A percentile compares a stretch with the other conserved stretches of the same genome.
These are phyloP conservation scores for Agrocybe chaxingu DNA, from an alignment of 768 basidiomycete genomes.

Conservation along the genomic window DNA sequence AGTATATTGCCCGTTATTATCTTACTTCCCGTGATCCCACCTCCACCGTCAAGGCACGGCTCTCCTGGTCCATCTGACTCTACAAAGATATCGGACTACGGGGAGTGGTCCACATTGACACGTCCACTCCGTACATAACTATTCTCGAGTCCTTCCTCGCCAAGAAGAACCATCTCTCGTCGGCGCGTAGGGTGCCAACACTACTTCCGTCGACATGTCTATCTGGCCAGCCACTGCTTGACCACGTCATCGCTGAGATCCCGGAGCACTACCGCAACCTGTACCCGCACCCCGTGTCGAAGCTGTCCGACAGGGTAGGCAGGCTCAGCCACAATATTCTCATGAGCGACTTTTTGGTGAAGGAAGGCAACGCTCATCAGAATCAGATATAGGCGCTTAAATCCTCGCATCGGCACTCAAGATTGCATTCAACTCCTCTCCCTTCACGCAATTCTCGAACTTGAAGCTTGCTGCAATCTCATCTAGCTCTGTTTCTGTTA, in stretches of 20 bases:
- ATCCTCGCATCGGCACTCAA: constrained; percentile 37
- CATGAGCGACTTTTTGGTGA: constrained; percentile 65
- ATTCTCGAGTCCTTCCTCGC: constrained; percentile 66
- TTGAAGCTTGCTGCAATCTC: constrained; percentile 72
- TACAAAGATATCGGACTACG: constrained; percentile 88
- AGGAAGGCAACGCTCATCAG: constrained; percentile 29
- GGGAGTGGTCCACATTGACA: constrained; percentile 76
- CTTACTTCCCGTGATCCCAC: neutral
- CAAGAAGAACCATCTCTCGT: constrained; percentile 74
- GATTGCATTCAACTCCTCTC: constrained; percentile 62
- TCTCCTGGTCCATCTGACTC: constrained; percentile 87
- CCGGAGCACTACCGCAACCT: constrained; percentile 47
- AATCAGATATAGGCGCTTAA: no score
- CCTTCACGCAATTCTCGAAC: constrained; percentile 64
- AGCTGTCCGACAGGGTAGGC: constrained; percentile 47
- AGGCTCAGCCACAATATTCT: constrained; percentile 66
- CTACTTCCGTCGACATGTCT: constrained; percentile 52
- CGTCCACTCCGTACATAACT: constrained; percentile 67
- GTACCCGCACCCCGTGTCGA: constrained; percentile 67
- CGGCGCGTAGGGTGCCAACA: constrained; percentile 79
- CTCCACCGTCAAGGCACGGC: constrained; percentile 41
- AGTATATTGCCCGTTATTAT: constrained; percentile 6
- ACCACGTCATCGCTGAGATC: constrained; percentile 59
- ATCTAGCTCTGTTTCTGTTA: constrained; percentile 62
- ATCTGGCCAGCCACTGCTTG: constrained; percentile 52